phyloP scores from a whole-genome alignment of 768 basidiomycete genomes.

The Clitopilus passeckerianus region DNA sequence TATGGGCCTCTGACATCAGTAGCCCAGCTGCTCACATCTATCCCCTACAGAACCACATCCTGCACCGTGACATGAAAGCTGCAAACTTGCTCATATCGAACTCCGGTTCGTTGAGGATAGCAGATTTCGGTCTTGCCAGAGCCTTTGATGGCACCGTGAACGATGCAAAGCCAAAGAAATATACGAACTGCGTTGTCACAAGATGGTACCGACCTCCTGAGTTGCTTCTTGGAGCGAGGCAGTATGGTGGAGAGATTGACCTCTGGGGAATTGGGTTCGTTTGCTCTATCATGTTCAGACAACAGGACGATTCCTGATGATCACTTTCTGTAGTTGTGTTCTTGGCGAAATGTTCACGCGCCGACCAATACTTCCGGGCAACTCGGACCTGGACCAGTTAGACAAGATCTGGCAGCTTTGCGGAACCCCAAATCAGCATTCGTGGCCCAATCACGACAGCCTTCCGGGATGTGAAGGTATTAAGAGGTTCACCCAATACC shows the following conservation, averaged over 20 bases:
- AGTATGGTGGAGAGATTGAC: conserved; percentile 93
- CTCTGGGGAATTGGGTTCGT: conserved; percentile 96
- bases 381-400: conserved; percentile 87
- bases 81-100: conserved; percentile 95
- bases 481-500: conserved; percentile 50
- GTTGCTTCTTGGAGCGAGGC: conserved; percentile 80
- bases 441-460: conserved; percentile 73
- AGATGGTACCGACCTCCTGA: conserved; percentile 95
- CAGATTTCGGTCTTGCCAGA: conserved; percentile 95
- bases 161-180: conserved; percentile 57
- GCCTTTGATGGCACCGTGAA: conserved; percentile 54
- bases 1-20: neutral
- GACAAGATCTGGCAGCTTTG: conserved; percentile 88
- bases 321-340: conserved; percentile 59
- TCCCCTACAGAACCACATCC: conserved; percentile 74
- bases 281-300: neutral
- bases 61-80: conserved; percentile 99
- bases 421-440: conserved; percentile 80
- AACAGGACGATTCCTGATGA: neutral
- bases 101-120: conserved; percentile 75
- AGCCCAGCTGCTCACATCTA: conserved; percentile 5
- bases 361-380: conserved; percentile 82
- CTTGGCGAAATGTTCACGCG: conserved; percentile 95
- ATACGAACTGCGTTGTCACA: conserved; percentile 95
- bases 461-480: conserved; percentile 80